Conservation (phyloP, 2,329 filamentous ascomycete genomes). For the Xylariaceae sp. region DNA sequence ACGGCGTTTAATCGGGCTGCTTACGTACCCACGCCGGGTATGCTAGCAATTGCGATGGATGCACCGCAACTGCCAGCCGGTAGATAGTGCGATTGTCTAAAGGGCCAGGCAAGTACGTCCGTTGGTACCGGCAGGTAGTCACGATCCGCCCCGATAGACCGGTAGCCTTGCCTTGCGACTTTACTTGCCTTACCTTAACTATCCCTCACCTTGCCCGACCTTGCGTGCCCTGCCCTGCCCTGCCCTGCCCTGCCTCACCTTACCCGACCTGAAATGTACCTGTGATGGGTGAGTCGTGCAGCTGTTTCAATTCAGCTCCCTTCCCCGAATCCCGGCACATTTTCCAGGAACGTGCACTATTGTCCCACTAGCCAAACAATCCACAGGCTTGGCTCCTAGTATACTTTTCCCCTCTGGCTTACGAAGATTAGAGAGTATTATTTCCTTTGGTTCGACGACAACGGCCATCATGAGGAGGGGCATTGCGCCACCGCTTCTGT, state of each 20-base stretch:
- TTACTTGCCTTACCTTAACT: too few species aligned
- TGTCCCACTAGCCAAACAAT: not conserved
- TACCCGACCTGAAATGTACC: not conserved
- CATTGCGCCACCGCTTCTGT: conserved; percentile 7
- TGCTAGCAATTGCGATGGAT: too few species aligned
- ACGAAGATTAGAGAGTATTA: not conserved
- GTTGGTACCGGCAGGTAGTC: too few species aligned
- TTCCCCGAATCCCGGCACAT: not conserved
- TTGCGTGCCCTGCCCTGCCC: too few species aligned
- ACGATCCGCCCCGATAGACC: too few species aligned
- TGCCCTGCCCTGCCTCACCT: not conserved
- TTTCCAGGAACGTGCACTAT: not conserved
- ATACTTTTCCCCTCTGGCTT: not conserved
- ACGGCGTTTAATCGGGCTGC: too few species aligned
- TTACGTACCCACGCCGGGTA: too few species aligned
- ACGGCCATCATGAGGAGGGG: conserved; percentile 13
- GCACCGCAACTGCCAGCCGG: too few species aligned
- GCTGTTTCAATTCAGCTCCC: not conserved
- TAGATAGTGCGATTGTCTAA: too few species aligned
- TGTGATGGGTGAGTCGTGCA: not conserved
- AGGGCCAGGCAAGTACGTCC: too few species aligned
- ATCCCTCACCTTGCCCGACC: too few species aligned
- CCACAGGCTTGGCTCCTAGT: not conserved
- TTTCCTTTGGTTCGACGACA: conserved; percentile 7
- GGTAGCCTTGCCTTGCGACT: too few species aligned